Base-by-base conservation (phyloP, 31 red algal genomes). In the Endocladia muricata region DNA sequence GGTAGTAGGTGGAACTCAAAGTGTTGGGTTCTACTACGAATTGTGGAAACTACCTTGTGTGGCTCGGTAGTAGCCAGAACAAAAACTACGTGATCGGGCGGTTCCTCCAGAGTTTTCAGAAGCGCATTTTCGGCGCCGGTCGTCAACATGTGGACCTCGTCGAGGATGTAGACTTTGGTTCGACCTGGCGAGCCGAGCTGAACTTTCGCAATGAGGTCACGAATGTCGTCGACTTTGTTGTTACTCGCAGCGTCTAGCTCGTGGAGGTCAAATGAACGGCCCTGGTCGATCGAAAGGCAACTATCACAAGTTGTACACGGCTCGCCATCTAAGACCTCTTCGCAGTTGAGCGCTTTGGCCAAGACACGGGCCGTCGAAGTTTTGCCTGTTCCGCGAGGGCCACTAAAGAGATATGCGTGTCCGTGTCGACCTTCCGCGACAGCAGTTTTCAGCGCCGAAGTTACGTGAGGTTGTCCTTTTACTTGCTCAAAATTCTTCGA, bases 121-220 rank as follows among this genome's bases (percentile, higher is more conserved):
- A 51, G 44, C 44, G 44, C 44, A 51, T 63, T 63, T 9, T 22
- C 13, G 23, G n/a, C 26, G 13, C 13, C 26, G 15, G 11, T 63
- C n/a, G 59, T 22, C 9, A 63, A 26, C 59, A 63, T 63, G 23
- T 63, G 59, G n/a, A 63, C 59, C 28, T 63, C 59, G 26, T 63
- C 59, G 59, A 63, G 13, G n/a, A 63, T n/a, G 26, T 63, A 63
- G 59, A 63, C 23, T 63, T 63, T 63, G 59, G 11, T 11, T 9
- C 59, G 59, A 30, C 59, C 23, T 25, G 59, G 59, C 26, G 23
- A 9, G 23, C 28, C 13, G 59, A 8, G n/a, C 17, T 22, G 15
- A 25, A 26, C 28, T n/a, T 26, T 8, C 59, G 26, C n/a, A n/a
- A n/a, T n/a, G 59, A 63, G 59, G 9, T 63, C 59, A 26, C 59